Evolutionary conservation across 1,284 basidiomycete species (phyloP).

Genomic region (Thecaphora frezii): DNA sequence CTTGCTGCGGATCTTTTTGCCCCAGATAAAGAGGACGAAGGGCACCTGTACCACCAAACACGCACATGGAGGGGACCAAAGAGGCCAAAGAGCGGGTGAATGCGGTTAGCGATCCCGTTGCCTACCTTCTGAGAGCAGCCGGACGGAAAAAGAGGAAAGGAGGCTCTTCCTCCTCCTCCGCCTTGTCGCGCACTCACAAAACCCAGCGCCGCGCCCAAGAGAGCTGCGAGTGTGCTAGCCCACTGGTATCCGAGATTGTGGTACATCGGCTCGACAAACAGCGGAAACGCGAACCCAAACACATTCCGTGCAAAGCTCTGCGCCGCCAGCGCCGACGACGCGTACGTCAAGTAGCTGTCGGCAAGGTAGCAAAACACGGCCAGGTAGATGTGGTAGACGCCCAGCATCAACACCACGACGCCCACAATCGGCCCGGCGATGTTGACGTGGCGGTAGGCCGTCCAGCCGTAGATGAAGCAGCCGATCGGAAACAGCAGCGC

Average conservation of each 20-base stretch:
- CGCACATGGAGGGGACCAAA: too few relatives aligned
- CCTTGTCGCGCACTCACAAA: too few relatives aligned
- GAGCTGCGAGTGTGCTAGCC: constrained; percentile 70
- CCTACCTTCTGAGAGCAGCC: neutral
- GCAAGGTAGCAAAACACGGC: constrained; percentile 66
- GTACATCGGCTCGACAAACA: constrained; percentile 63
- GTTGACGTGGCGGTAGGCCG: constrained; percentile 22
- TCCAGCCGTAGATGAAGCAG: constrained; percentile 59
- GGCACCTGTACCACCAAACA: constrained; percentile 58
- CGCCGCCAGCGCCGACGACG: constrained; percentile 75
- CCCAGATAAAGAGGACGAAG: constrained; percentile 68
- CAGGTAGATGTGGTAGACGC: constrained; percentile 56
- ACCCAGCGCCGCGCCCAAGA: constrained; percentile 67
- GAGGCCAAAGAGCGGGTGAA: too few relatives aligned
- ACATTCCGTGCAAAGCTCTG: constrained; percentile 70
- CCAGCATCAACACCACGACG: constrained; percentile 37
- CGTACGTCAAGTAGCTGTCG: constrained; percentile 64
- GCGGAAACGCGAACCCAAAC: constrained; percentile 40
- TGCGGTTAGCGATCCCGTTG: too few relatives aligned
- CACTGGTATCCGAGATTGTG: constrained; percentile 68
- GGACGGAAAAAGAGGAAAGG: neutral
- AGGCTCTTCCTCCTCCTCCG: neutral
- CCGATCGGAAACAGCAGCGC: constrained; percentile 43
- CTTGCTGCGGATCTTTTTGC: constrained; percentile 66
- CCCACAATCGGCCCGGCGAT: constrained; percentile 58